These are phyloP conservation scores for Taphrina deformans DNA, from an alignment of 1,139 yeast genomes.

Conservation along the genomic window DNA sequence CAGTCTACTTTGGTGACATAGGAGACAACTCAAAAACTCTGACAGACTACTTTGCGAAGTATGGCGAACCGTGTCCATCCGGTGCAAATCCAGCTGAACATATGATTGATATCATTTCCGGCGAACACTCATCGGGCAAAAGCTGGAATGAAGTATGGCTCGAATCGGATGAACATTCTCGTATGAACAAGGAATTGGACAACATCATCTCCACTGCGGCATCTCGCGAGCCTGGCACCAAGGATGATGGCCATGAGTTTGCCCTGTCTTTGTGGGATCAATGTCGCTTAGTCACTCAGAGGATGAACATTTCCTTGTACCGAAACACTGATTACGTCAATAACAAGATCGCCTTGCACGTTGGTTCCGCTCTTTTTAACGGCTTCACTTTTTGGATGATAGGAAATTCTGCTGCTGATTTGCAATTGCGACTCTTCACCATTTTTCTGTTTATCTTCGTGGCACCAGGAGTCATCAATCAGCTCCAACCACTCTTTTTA, in stretches of 20 bases:
- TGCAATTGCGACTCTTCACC: conserved; percentile 47
- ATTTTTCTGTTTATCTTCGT: conserved; percentile 58
- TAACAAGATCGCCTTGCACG: conserved; percentile 52
- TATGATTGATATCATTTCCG: conserved; percentile 63
- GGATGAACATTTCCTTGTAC: conserved; percentile 48
- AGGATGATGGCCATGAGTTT: conserved; percentile 36
- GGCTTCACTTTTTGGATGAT: conserved; percentile 53
- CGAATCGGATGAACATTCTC: conserved; percentile 48
- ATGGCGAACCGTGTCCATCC: conserved; percentile 55
- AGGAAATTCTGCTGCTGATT: conserved; percentile 44
- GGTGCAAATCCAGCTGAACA: conserved; percentile 68
- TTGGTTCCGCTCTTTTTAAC: conserved; percentile 54
- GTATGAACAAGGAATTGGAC: conserved; percentile 47
- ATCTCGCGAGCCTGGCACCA: not conserved
- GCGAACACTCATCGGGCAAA: conserved; percentile 54
- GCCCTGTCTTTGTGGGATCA: conserved; percentile 37
- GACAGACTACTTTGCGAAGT: conserved; percentile 58
- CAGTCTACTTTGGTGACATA: conserved; percentile 68
- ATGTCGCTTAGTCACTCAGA: conserved; percentile 38
- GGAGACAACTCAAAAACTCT: conserved; percentile 56
- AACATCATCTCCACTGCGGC: conserved; percentile 42
- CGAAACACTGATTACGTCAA: conserved; percentile 52
- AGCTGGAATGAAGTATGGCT: conserved; percentile 53
- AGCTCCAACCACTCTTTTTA: conserved; percentile 53
- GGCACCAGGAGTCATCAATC: conserved; percentile 59